Evolutionary conservation across 164 flowering plant species (phyloP).

Genomic region (Umbellularia californica): DNA sequence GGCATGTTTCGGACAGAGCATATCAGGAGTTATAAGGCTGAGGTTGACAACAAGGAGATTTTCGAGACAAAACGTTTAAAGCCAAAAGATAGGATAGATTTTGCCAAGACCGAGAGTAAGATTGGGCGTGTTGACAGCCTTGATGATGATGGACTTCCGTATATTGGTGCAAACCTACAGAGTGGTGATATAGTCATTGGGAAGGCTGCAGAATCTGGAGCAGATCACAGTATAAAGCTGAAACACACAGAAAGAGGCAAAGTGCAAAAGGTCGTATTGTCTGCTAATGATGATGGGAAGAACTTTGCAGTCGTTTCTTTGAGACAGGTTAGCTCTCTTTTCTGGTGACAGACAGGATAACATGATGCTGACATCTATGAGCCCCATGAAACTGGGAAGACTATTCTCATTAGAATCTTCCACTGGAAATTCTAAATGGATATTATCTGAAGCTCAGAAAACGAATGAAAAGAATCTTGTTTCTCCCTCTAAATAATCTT

Average conservation of each 20-base stretch:
- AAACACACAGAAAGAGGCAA: conserved; percentile 89
- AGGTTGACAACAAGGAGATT: conserved; percentile 65
- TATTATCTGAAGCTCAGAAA: no score
- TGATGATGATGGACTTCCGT: conserved; percentile 95
- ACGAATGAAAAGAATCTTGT: no score
- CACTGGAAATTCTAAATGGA: background rate
- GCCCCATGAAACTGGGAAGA: background rate
- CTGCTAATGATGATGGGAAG: conserved; percentile 94
- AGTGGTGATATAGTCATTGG: conserved; percentile 87
- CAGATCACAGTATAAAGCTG: conserved; percentile 83
- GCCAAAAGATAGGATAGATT: conserved; percentile 52
- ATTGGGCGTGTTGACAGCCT: conserved; percentile 85
- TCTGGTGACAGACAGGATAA: background rate
- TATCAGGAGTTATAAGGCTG: conserved; percentile 77
- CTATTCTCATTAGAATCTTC: background rate
- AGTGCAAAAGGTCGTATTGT: conserved; percentile 87
- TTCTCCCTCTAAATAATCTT: no score
- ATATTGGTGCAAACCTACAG: conserved; percentile 75
- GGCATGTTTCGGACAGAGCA: conserved; percentile 91
- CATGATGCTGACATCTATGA: no score
- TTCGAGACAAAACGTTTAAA: conserved; percentile 37
- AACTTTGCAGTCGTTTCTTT: conserved; percentile 85
- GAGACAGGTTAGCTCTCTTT: conserved; percentile 60
- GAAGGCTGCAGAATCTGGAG: conserved; percentile 74
- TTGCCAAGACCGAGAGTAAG: conserved; percentile 71